Base-by-base conservation (phyloP, 202 grass and related monocot genomes). In the Hordeum pubiflorum region DNA sequence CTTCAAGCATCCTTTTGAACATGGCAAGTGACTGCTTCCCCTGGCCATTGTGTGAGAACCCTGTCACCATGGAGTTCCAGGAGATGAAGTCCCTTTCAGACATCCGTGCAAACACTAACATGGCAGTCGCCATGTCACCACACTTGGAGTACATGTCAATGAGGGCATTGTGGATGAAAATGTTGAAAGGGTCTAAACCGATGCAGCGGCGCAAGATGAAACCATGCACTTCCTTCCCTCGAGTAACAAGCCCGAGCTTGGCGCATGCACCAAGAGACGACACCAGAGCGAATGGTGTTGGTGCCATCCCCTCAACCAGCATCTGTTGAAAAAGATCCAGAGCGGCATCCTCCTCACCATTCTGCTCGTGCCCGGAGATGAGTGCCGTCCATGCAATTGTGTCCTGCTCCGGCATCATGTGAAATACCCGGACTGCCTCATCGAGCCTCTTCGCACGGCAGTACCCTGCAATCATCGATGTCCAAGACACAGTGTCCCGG, bases 1-100 rank as follows among this genome's bases (percentile, higher is more conserved):
- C 63, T 81, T 67, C 75, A 81, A 94, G 60, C 92, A 94, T 92
- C 68, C 67, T 85, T 56, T 88, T 61, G 68, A 94, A 90, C 20
- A 84, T 36, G 13, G 38, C 54, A 29, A 90, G 82, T 0, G 92
- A 94, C 71, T 90, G 75, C 38, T 83, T 90, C 58, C 82, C 92
- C 58, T 81, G 43, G 12, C 92, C 89, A 90, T 94, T 94, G 77
- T 92, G 89, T 0, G 87, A 90, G 74, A 92, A 88, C 7, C 89
- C 92, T 5, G 89, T 90, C 56, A 90, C 81, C 87, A 90, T 86
- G 22, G 92, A 94, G 43, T 94, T 98, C 88, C 95, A 91, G 58
- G 85, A 88, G 27, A 92, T 86, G 43, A 91, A 48, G 64, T 97
- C 85, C 79, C 43, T 72, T 56, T 89, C 75, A 66, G 83, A 74